Base-by-base conservation (phyloP, 2,329 filamentous ascomycete species). In the Aspergillus novoparasiticus region DNA sequence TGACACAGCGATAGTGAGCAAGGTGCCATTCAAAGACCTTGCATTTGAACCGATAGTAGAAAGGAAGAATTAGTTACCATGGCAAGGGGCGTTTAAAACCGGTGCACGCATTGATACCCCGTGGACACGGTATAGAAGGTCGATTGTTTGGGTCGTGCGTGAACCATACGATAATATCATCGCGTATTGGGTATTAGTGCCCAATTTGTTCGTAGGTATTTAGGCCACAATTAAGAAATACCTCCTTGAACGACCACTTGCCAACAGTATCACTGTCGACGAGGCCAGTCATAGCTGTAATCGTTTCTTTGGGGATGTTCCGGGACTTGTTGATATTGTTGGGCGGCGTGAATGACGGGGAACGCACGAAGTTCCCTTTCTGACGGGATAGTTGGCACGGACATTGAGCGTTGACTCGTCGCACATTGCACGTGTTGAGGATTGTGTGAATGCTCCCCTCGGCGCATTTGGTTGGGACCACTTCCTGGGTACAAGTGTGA, bases 201-300 rank as follows among this genome's bases (percentile, higher is more conserved):
- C 9, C 8, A 32, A 21, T 19, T 30, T 12, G 4, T 12, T 11
- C 11, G n/a, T 21, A 32, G 48, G 28, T 28, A 32, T 12, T 30
- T 16, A 32, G 48, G 8, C 28, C 28, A 12, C 19, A 51, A n/a
- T 16, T 11, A 11, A 12, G 10, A 51, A n/a, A 23, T 11, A n/a
- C 19, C 28, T 10, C 16, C 28, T 51, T 51, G 12, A 32, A 51
- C n/a, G 16, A 30, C 26, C 46, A 28, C 46, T 32, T 23, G 36
- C 39, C 39, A 30, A 9, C 39, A 21, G 19, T 16, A 46, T 68
- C 61, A 70, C 16, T 66, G 62, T 48, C 68, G 66, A 45, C 58
- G 65, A 16, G 50, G 26, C 69, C 69, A 71, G 53, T 63, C 63
- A 58, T 71, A 71, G 23, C 46, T 60, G 60, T 64, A 69, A 19